These are phyloP conservation scores for Fusarium concolor DNA, from an alignment of 2,329 filamentous ascomycete species.

Conservation along the genomic window DNA sequence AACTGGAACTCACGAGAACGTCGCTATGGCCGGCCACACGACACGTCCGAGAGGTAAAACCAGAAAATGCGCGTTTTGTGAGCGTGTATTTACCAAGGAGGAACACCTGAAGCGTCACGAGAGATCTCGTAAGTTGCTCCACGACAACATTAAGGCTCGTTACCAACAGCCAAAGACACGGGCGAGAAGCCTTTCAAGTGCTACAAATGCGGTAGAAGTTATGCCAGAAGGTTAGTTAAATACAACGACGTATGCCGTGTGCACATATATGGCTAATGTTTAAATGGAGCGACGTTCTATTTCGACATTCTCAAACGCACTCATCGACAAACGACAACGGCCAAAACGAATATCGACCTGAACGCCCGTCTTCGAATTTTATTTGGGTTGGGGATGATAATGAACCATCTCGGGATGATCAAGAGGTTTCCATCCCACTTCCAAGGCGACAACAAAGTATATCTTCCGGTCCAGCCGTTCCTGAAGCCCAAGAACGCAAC, in stretches of 20 bases:
- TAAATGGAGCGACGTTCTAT: constrained; percentile 10
- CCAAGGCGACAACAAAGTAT: background rate
- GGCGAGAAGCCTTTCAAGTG: constrained; percentile 25
- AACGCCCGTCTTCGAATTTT: background rate
- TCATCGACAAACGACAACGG: background rate
- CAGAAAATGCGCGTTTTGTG: constrained; percentile 14
- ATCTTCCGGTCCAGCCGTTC: background rate
- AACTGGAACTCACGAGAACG: background rate
- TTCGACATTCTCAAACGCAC: constrained; percentile 18
- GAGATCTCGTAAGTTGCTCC: constrained; percentile 6
- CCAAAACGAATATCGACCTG: background rate
- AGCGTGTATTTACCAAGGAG: constrained; percentile 21
- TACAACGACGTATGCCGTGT: background rate
- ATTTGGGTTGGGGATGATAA: background rate
- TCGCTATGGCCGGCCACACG: background rate
- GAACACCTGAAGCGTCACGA: constrained; percentile 22
- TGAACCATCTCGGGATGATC: background rate
- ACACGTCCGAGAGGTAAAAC: constrained; percentile 4
- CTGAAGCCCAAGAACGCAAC: background rate
- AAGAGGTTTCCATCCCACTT: too few species aligned
- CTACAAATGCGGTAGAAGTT: constrained; percentile 3
- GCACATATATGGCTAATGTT: background rate
- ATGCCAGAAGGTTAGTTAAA: constrained; percentile 6
- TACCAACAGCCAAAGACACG: constrained; percentile 1
- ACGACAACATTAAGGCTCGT: background rate